phyloP scores from a whole-genome alignment of 192 early-diverging fungal genomes.

The Coemansia sp. region DNA sequence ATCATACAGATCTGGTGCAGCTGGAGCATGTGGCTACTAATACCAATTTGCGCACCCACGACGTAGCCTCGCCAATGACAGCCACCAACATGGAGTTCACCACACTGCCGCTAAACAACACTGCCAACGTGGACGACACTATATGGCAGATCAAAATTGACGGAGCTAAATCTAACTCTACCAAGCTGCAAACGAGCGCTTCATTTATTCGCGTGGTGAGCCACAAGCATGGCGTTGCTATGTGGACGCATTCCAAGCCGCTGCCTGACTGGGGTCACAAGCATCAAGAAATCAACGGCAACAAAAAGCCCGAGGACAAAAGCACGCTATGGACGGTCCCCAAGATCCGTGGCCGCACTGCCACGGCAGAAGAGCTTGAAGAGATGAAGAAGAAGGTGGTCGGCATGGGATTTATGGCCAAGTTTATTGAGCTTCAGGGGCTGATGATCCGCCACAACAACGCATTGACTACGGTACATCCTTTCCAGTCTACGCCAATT shows the following conservation, averaged over 20 bases:
- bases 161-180: constrained; percentile 23
- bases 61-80: constrained; percentile 74
- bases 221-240: constrained; percentile 67
- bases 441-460: constrained; percentile 91
- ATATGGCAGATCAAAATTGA: constrained; percentile 66
- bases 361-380: constrained; percentile 18
- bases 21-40: constrained; percentile 59
- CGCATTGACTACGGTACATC: constrained; percentile 84
- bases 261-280: constrained; percentile 90
- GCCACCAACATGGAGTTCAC: constrained; percentile 81
- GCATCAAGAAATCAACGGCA: constrained; percentile 94
- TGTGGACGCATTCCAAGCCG: constrained; percentile 68
- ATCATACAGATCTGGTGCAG: constrained; percentile 61
- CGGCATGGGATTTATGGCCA: constrained; percentile 64
- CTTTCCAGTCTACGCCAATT: constrained; percentile 81
- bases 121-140: constrained; percentile 32
- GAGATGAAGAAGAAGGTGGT: constrained; percentile 18
- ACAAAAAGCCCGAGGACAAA: constrained; percentile 80
- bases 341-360: constrained; percentile 70
- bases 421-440: constrained; percentile 84
- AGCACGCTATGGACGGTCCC: constrained; percentile 78
- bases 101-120: constrained; percentile 49
- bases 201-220: constrained; percentile 55
- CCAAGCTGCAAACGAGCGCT: constrained; percentile 31
- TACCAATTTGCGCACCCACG: constrained; percentile 68